Percentiles rank a stretch among this genome's conserved stretches.
These are phyloP conservation scores for Penicillium capsulatum DNA, from an alignment of 2,329 filamentous ascomycete species.

Conservation along the genomic window DNA sequence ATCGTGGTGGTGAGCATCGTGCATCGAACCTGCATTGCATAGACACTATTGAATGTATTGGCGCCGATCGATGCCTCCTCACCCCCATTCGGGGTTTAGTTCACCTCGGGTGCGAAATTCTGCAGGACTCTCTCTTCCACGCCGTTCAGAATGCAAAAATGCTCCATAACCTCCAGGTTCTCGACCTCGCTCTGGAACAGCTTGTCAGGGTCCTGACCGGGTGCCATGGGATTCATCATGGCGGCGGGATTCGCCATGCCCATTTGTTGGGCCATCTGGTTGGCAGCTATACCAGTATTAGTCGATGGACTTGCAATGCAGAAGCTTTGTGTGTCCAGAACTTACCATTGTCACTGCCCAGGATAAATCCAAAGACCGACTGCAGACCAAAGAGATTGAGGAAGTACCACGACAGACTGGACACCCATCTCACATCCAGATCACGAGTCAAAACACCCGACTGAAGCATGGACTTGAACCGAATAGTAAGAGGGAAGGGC, in stretches of 20 bases:
- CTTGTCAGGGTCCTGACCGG: conserved; percentile 92
- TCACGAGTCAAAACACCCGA: conserved; percentile 93
- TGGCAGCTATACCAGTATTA: conserved; percentile 61
- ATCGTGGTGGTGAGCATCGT: no score
- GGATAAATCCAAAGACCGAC: conserved; percentile 93
- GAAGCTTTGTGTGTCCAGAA: background rate
- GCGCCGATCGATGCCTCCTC: background rate
- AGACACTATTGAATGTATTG: background rate
- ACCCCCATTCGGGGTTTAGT: conserved; percentile 7
- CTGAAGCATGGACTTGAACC: conserved; percentile 99
- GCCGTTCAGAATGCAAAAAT: conserved; percentile 84
- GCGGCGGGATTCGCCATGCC: conserved; percentile 67
- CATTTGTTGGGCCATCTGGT: conserved; percentile 84
- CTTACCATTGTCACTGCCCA: conserved; percentile 93
- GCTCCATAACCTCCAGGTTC: conserved; percentile 91
- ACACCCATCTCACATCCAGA: conserved; percentile 97
- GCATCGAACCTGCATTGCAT: background rate
- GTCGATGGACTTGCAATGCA: background rate
- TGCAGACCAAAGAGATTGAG: conserved; percentile 94
- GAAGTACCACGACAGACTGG: conserved; percentile 98
- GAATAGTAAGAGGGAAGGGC: conserved; percentile 93
- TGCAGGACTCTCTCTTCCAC: conserved; percentile 79
- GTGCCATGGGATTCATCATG: conserved; percentile 71
- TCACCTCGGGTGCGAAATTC: conserved; percentile 32
- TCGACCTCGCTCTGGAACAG: conserved; percentile 88